Percentiles rank a stretch among this genome's conserved stretches.
phyloP scores from a whole-genome alignment of 257 asterid genomes.

The Rauvolfia tetraphylla region DNA sequence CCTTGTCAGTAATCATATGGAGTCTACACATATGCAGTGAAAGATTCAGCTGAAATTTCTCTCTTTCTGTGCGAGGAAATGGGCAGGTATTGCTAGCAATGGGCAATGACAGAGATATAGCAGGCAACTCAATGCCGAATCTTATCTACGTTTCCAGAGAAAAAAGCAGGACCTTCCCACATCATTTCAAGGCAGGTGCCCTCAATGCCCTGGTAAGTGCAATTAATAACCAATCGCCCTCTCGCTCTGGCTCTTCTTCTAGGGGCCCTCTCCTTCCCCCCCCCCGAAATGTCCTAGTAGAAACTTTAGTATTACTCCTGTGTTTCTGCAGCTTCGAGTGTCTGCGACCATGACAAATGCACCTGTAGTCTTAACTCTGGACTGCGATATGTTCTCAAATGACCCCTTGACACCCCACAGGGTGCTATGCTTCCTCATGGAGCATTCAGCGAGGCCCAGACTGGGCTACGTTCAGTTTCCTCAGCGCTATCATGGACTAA shows the following conservation, averaged over 20 bases:
- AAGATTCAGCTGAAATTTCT: neutral
- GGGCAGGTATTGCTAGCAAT: constrained; percentile 44
- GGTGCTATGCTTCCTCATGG: constrained; percentile 40
- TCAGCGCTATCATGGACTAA: constrained; percentile 62
- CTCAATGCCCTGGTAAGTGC: constrained; percentile 58
- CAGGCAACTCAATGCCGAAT: constrained; percentile 54
- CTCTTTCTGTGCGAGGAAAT: neutral
- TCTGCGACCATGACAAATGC: constrained; percentile 66
- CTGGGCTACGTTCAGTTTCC: constrained; percentile 71
- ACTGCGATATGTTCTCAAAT: constrained; percentile 78
- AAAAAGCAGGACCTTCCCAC: constrained; percentile 43
- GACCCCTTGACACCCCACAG: constrained; percentile 59
- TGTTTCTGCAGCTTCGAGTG: constrained; percentile 52
- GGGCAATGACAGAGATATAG: constrained; percentile 35
- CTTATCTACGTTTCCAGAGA: constrained; percentile 69
- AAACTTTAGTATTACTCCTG: neutral
- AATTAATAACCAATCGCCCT: too few relatives aligned
- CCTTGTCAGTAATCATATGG: neutral
- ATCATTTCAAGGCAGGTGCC: constrained; percentile 84
- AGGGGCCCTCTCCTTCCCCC: too few relatives aligned
- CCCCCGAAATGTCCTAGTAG: too few relatives aligned
- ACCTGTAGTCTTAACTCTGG: constrained; percentile 58
- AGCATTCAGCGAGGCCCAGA: constrained; percentile 31
- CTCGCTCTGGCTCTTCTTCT: too few relatives aligned
- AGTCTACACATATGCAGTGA: too few relatives aligned